Percentiles rank a stretch among this genome's conserved stretches.
Evolutionary conservation across 257 asterid species (phyloP).

Genomic region (Penstemon eatonii): DNA sequence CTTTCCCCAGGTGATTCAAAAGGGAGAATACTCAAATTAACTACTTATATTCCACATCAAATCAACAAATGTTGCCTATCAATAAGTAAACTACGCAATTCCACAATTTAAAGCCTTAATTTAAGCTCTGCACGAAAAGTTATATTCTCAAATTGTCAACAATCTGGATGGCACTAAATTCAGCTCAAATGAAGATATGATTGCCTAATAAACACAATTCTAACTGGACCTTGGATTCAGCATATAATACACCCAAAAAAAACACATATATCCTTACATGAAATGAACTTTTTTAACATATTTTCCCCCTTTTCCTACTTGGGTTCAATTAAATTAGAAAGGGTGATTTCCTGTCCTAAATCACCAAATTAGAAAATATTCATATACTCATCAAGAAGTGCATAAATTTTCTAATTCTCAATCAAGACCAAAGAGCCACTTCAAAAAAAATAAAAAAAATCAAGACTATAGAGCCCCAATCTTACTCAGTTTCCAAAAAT

Average conservation of each 20-base stretch:
- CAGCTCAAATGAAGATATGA: background rate
- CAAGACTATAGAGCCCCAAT: no score
- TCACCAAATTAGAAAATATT: background rate
- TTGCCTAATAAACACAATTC: background rate
- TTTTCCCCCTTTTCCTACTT: background rate
- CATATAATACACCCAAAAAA: no score
- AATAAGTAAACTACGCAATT: background rate
- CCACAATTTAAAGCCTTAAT: constrained; percentile 1
- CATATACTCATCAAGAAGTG: background rate
- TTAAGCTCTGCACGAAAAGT: background rate
- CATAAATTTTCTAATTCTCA: background rate
- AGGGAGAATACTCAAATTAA: background rate
- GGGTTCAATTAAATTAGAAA: background rate
- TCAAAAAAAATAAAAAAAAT: no score
- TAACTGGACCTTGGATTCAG: background rate
- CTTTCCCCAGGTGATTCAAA: background rate
- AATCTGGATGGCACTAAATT: background rate
- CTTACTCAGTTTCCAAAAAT: no score
- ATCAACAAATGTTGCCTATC: background rate
- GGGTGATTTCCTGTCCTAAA: no score
- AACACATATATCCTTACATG: background rate
- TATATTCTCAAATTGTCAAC: background rate
- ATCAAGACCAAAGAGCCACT: no score
- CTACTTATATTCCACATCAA: background rate
- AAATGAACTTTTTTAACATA: background rate